phyloP scores from a whole-genome alignment of 2,329 filamentous ascomycete species.

The Phaeosphaeriaceae sp. region DNA sequence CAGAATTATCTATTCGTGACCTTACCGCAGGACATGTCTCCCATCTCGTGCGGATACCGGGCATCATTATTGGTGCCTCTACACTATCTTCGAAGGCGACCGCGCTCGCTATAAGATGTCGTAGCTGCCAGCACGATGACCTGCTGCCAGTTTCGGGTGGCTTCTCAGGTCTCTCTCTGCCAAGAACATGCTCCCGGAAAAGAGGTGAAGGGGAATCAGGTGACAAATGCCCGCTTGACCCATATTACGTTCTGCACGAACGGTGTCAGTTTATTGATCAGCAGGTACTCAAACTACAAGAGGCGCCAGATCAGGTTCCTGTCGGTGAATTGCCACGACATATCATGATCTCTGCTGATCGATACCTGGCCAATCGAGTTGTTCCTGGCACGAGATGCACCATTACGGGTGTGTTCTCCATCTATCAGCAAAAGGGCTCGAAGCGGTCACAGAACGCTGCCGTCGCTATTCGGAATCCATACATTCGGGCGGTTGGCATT shows the following conservation, averaged over 20 bases:
- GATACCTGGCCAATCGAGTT: constrained; percentile 93
- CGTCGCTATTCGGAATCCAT: constrained; percentile 94
- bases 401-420: constrained; percentile 96
- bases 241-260: constrained; percentile 95
- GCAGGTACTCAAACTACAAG: constrained; percentile 96
- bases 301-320: constrained; percentile 95
- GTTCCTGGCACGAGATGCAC: constrained; percentile 95
- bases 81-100: constrained; percentile 97
- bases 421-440: constrained; percentile 90
- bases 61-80: constrained; percentile 96
- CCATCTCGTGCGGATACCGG: constrained; percentile 92
- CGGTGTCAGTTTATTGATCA: constrained; percentile 95
- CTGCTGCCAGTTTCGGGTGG: constrained; percentile 78
- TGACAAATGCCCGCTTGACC: constrained; percentile 86
- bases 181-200: constrained; percentile 74
- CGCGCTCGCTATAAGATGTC: constrained; percentile 82
- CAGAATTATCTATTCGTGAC: constrained; percentile 91
- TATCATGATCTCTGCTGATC: constrained; percentile 93
- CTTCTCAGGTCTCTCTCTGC: constrained; percentile 85
- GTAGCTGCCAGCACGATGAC: constrained; percentile 78
- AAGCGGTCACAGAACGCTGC: constrained; percentile 79
- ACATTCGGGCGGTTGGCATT: constrained; percentile 90
- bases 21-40: constrained; percentile 92
- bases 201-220: constrained; percentile 69
- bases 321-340: constrained; percentile 95